Percentiles rank a stretch among this genome's conserved stretches.
Evolutionary conservation across 2,329 filamentous ascomycete species (phyloP).

Genomic region (Penicillium verrucosum): DNA sequence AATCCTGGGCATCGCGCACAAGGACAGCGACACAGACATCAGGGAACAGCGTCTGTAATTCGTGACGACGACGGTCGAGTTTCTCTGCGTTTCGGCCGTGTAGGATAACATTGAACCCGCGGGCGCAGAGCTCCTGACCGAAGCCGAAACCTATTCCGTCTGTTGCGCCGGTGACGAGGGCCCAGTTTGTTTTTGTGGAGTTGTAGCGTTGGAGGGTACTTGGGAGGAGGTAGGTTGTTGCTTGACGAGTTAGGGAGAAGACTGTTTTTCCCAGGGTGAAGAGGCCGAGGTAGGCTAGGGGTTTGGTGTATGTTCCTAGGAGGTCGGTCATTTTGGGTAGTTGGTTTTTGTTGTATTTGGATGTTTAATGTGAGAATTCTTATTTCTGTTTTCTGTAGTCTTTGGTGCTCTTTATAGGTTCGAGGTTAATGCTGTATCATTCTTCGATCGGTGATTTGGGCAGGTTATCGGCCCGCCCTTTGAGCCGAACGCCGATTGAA

Average conservation of each 20-base stretch:
- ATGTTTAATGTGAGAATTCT: background rate
- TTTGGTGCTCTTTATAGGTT: background rate
- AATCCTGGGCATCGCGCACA: slow-evolving; percentile 45
- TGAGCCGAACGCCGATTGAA: slow-evolving; percentile 2
- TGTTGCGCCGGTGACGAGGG: slow-evolving; percentile 48
- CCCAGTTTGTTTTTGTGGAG: slow-evolving; percentile 16
- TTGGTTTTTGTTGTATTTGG: background rate
- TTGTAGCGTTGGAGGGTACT: slow-evolving; percentile 19
- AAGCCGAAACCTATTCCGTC: slow-evolving; percentile 56
- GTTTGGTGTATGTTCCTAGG: slow-evolving; percentile 6
- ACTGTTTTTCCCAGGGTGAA: slow-evolving; percentile 12
- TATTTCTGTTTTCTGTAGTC: background rate
- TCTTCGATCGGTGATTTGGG: background rate
- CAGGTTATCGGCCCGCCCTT: slow-evolving; percentile 5
- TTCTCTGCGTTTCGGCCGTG: slow-evolving; percentile 56
- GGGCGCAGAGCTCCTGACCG: slow-evolving; percentile 49
- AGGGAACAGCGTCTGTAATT: slow-evolving; percentile 44
- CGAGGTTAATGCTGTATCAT: background rate
- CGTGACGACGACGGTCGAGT: slow-evolving; percentile 41
- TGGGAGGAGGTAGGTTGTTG: slow-evolving; percentile 17
- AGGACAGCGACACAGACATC: slow-evolving; percentile 33
- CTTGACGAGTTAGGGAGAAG: slow-evolving; percentile 15
- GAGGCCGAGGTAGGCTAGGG: slow-evolving; percentile 17
- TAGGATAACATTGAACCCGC: slow-evolving; percentile 56
- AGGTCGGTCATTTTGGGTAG: slow-evolving; percentile 1